A percentile compares a stretch with the other conserved stretches of the same genome.
Evolutionary conservation across 1,139 yeast genomes (phyloP).

Genomic region (Yamadazyma atlantica): DNA sequence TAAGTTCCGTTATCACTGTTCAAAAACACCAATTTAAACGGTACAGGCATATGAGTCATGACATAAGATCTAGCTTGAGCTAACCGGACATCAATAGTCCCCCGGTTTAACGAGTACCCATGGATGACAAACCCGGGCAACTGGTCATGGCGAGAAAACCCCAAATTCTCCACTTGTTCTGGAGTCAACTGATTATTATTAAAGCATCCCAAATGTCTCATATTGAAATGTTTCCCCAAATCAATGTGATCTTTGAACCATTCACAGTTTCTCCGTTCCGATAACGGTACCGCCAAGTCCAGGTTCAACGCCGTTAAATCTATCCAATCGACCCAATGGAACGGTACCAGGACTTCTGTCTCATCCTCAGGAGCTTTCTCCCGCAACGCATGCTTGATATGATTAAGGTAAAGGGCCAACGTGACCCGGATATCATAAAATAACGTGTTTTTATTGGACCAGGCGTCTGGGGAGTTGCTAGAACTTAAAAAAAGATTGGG

Average conservation of each 20-base stretch:
- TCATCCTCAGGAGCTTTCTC: conserved; percentile 6
- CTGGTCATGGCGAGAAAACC: conserved; percentile 22
- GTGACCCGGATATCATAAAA: conserved; percentile 42
- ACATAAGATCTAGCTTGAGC: conserved; percentile 27
- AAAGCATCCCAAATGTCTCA: conserved; percentile 18
- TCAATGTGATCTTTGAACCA: conserved; percentile 13
- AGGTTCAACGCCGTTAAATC: conserved; percentile 22
- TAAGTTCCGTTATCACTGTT: conserved; percentile 25
- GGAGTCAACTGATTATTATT: conserved; percentile 20
- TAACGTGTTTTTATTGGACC: conserved; percentile 22
- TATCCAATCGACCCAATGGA: conserved; percentile 32
- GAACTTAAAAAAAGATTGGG: conserved; percentile 17
- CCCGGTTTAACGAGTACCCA: conserved; percentile 19
- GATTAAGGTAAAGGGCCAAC: conserved; percentile 31
- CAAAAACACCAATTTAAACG: conserved; percentile 24
- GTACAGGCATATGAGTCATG: conserved; percentile 25
- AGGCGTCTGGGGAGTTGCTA: conserved; percentile 13
- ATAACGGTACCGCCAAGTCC: conserved; percentile 16
- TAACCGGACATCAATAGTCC: conserved; percentile 22
- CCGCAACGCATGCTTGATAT: conserved; percentile 18
- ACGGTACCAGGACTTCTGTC: conserved; percentile 21
- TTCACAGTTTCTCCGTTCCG: conserved; percentile 15
- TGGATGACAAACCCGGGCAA: conserved; percentile 23
- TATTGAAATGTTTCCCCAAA: conserved; percentile 10
- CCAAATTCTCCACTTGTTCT: conserved; percentile 19